A percentile compares a stretch with the other conserved stretches of the same genome.
phyloP scores from a whole-genome alignment of 805 yeast species.

The Saccharomycopsis olivae region DNA sequence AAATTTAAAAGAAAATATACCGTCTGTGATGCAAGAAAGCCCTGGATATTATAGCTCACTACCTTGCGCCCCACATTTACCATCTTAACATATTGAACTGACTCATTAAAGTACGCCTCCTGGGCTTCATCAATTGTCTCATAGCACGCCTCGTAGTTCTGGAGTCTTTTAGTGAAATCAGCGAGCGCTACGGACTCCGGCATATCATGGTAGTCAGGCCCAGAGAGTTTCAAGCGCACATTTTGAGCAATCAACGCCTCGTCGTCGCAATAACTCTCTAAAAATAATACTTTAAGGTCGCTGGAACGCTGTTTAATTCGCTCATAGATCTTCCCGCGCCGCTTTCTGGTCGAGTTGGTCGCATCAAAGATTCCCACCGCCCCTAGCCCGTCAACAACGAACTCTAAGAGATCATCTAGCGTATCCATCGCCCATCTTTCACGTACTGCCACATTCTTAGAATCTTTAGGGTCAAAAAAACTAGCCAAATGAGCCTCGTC shows the following conservation, averaged over 20 bases:
- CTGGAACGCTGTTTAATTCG: slow-evolving; percentile 31
- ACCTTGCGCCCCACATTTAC: slow-evolving; percentile 92
- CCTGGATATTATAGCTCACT: slow-evolving; percentile 82
- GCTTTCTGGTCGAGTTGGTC: slow-evolving; percentile 60
- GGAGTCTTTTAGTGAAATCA: slow-evolving; percentile 74
- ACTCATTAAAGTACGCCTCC: slow-evolving; percentile 27
- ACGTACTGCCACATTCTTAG: slow-evolving; percentile 50
- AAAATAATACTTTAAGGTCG: slow-evolving; percentile 59
- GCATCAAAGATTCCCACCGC: slow-evolving; percentile 90
- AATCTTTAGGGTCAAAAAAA: slow-evolving; percentile 77
- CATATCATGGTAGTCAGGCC: slow-evolving; percentile 87
- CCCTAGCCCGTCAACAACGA: slow-evolving; percentile 70
- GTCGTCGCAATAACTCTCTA: slow-evolving; percentile 85
- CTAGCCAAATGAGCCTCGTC: slow-evolving; percentile 58
- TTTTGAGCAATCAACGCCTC: slow-evolving; percentile 70
- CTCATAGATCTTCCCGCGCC: slow-evolving; percentile 43
- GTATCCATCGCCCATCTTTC: slow-evolving; percentile 98
- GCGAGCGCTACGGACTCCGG: slow-evolving; percentile 58
- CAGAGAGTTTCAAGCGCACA: slow-evolving; percentile 73
- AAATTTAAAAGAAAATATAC: slow-evolving; percentile 83
- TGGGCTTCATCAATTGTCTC: slow-evolving; percentile 81
- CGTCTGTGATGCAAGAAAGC: slow-evolving; percentile 85
- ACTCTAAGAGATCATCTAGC: slow-evolving; percentile 70
- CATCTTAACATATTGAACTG: slow-evolving; percentile 83
- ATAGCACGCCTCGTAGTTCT: slow-evolving; percentile 80